Base-by-base conservation (phyloP, 169 alveolate species). In the Babesia divergens region DNA sequence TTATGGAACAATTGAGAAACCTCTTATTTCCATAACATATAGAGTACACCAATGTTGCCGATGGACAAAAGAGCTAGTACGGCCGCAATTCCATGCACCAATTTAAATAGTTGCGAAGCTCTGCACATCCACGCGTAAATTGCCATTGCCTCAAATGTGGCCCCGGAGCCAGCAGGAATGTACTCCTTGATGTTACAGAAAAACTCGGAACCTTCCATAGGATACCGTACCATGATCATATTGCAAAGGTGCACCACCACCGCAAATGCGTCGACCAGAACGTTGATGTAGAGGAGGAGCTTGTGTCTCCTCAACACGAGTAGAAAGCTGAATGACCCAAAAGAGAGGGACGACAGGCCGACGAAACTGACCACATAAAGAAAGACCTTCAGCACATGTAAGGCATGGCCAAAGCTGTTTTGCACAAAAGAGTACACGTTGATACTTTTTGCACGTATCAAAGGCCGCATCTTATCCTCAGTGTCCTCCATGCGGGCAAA, bases 111-210 rank as follows among this genome's bases (percentile, higher is more conserved):
- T 5, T 46, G 2, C 58, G 49, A 60, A 40, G 50, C 13, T 22
- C 68, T 50, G 66, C 83, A 72, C 42, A 62, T 34, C 66, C 68
- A 60, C 47, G 67, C 22, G 52, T n/a, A 59, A 11, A 72, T 42
- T 9, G 83, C 75, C 43, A 44, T 38, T 18, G 83, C 34, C 26
- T 62, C 83, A 55, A 72, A 59, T 32, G 24, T 51, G 31, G 38
- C 50, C 35, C 47, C 44, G 8, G 7, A 37, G 2, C 18, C 37
- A 8, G 58, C 75, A 5, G 83, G 72, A 32, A 53, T 34, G 68
- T 72, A 59, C 37, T 0, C 32, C 26, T 37, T 40, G 1, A 65
- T 55, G 6, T 29, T 50, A 49, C 83, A 72, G 67, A 72, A 72
- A 31, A 59, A 49, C 32, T 51, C 58, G n/a, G 75, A 20, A 3